Evolutionary conservation across 208 protist species (phyloP), one percentile per base, ranked within the genome.

Genomic region (Trypanosoma cruzi): DNA sequence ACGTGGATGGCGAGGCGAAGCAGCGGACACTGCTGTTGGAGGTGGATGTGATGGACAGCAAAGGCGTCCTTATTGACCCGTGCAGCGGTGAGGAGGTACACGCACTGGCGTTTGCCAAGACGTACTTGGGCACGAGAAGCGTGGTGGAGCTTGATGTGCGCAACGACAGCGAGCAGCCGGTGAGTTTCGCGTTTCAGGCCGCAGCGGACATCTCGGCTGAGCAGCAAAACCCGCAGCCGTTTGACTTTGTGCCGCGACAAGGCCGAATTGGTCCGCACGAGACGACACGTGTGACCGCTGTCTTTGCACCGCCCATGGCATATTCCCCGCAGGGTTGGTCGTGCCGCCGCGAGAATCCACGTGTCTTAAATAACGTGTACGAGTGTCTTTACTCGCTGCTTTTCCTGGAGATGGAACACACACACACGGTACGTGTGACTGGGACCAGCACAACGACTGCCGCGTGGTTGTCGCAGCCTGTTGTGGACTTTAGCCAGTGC

Each of bases 391-490:
- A 86, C 76, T 85, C 82, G 29, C 64, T 95, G 7, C 70, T 93
- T 11, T 89, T 95, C 59, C 87, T 97, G 8, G 92, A 97, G 73
- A 94, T 86, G 54, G 92, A 93, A 79, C 81, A 95, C 74, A 83
- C 74, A 57, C 82, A 93, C 65, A 88, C 73, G 36, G 80, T 97
- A 40, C 86, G 84, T 50, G 80, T 94, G 6, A 77, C 77, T 22
- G 92, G 89, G 46, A 80, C 84, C 57, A 84, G 83, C 31, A 79
- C 80, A 52, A 80, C 89, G 55, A 91, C 92, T 11, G 76, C 85
- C n/a, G 86, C 77, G 6, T 79, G 73, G 64, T 46, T 97, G 37
- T 86, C 85, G 32, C 77, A 81, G 28, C 68, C 87, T 4, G 79
- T 88, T 28, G 48, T 97, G n/a, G 81, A 90, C 75, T 97, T 97